Evolutionary conservation across 2,329 filamentous ascomycete genomes (phyloP).

Genomic region (Penicillium freii): DNA sequence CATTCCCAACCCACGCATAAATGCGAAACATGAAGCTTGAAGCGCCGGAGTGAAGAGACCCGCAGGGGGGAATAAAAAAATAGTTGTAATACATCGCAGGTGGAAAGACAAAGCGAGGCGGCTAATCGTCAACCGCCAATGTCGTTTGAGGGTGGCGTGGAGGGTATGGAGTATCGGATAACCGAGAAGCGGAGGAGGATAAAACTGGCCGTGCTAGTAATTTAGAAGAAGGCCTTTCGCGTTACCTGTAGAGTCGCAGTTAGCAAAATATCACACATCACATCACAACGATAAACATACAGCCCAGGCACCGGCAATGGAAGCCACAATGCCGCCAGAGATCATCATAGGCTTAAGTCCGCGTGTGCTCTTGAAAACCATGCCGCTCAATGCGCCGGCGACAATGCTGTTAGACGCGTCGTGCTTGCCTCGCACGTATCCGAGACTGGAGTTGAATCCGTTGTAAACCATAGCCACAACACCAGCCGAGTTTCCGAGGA

Average conservation of each 20-base stretch:
- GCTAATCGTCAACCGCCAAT: slow-evolving; percentile 26
- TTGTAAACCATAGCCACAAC: slow-evolving; percentile 97
- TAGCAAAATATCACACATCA: slow-evolving; percentile 7
- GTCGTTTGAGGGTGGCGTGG: slow-evolving; percentile 28
- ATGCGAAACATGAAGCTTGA: slow-evolving; percentile 42
- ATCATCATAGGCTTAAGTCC: slow-evolving; percentile 91
- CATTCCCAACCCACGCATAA: slow-evolving; percentile 40
- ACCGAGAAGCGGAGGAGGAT: slow-evolving; percentile 20
- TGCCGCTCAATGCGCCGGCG: slow-evolving; percentile 83
- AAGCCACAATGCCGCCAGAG: slow-evolving; percentile 83
- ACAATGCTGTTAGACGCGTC: slow-evolving; percentile 85
- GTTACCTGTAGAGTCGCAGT: slow-evolving; percentile 42
- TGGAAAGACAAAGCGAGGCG: slow-evolving; percentile 29
- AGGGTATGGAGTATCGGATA: slow-evolving; percentile 27
- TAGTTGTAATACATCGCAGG: slow-evolving; percentile 41
- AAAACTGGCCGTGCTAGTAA: slow-evolving; percentile 15
- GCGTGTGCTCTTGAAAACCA: slow-evolving; percentile 94
- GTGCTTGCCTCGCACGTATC: slow-evolving; percentile 76
- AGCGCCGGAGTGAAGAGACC: slow-evolving; percentile 48
- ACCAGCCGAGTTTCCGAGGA: slow-evolving; percentile 92
- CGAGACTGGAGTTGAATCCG: slow-evolving; percentile 80
- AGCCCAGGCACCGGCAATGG: slow-evolving; percentile 82
- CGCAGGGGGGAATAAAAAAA: slow-evolving; percentile 29
- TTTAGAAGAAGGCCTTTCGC: slow-evolving; percentile 52
- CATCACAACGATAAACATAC: slow-evolving; percentile 57